phyloP scores from a whole-genome alignment of 2,329 filamentous ascomycete genomes.

The Neofusicoccum ribis region DNA sequence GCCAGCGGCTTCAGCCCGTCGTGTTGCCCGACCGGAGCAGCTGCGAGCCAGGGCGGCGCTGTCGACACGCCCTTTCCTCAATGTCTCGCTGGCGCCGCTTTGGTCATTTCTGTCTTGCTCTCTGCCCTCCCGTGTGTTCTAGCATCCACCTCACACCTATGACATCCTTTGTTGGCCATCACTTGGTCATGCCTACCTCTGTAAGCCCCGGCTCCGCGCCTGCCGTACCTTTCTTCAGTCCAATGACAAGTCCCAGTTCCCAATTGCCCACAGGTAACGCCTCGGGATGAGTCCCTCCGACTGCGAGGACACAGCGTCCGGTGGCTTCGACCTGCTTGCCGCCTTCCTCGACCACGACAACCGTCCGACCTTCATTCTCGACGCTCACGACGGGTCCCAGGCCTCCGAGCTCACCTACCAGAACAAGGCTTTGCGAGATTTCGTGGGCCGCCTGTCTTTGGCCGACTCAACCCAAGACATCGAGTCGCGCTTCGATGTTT shows the following conservation, averaged over 20 bases:
- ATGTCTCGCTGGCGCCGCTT: not conserved
- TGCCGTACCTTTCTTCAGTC: not conserved
- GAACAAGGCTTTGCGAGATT: slow-evolving; percentile 1
- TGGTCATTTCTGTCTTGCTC: no score
- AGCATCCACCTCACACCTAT: no score
- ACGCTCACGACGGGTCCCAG: not conserved
- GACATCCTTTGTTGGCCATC: not conserved
- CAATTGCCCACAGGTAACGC: not conserved
- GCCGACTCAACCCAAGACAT: not conserved
- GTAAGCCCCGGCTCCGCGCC: not conserved
- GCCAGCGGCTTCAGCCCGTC: no score
- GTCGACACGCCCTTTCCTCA: not conserved
- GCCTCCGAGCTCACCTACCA: not conserved
- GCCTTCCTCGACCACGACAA: slow-evolving; percentile 12
- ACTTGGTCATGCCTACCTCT: not conserved
- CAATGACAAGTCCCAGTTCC: not conserved
- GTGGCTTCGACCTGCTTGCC: not conserved
- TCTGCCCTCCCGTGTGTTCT: no score
- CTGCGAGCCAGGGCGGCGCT: no score
- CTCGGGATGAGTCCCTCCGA: not conserved
- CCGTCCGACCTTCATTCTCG: slow-evolving; percentile 16
- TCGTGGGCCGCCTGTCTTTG: not conserved
- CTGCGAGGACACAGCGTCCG: not conserved
- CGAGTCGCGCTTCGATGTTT: not conserved
- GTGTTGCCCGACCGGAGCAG: no score